Evolutionary conservation across 345 rosid species (phyloP).

Genomic region (Eucalyptus fibrosa): DNA sequence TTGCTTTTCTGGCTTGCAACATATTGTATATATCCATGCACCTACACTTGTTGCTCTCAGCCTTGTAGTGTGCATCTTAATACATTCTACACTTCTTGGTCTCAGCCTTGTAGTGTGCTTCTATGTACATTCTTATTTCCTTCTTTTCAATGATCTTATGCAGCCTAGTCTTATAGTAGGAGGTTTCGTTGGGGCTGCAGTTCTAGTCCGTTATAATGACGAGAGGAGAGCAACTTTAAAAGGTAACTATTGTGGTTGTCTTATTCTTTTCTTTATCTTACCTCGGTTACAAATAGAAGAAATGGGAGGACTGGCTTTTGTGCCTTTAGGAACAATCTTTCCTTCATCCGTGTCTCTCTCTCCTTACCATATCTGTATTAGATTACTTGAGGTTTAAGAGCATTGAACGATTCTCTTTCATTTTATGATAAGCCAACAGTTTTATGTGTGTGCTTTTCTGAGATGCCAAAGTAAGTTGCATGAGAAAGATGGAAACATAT

Average conservation of each 20-base stretch:
- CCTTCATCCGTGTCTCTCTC: neutral
- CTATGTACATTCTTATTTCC: neutral
- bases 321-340: neutral
- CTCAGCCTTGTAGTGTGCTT: neutral
- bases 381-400: neutral
- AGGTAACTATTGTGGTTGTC: slow-evolving; percentile 23
- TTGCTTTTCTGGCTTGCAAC: neutral
- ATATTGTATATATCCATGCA: neutral
- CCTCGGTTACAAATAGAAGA: neutral
- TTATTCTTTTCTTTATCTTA: neutral
- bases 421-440: neutral
- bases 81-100: neutral
- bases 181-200: slow-evolving; percentile 48
- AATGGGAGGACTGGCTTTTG: neutral
- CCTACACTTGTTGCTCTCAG: neutral
- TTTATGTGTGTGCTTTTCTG: neutral
- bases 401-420: neutral
- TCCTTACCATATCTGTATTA: neutral
- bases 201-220: slow-evolving; percentile 61
- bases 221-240: slow-evolving; percentile 57
- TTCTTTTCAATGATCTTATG: neutral
- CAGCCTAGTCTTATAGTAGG: slow-evolving; percentile 49
- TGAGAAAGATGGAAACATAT: neutral
- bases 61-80: neutral
- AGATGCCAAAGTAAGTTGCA: neutral